phyloP scores from a whole-genome alignment of 192 early-diverging fungal genomes.

The Podila epicladia region DNA sequence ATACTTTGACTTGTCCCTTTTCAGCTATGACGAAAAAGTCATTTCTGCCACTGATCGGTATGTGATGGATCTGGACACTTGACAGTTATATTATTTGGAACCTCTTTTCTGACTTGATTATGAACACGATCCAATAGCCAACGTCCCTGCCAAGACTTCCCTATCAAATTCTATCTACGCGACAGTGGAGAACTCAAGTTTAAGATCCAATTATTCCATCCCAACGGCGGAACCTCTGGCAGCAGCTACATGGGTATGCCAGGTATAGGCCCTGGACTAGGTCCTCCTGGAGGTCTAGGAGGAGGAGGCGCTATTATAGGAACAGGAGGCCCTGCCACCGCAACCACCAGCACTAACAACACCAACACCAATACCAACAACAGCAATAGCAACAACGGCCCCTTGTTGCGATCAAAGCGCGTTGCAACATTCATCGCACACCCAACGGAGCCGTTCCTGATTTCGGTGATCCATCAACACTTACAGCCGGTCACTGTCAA shows the following conservation, averaged over 20 bases:
- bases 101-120: background rate
- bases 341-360: background rate
- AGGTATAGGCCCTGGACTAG: too few species aligned
- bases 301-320: background rate
- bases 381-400: slow-evolving; percentile 1
- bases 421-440: slow-evolving; percentile 72
- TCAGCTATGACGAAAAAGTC: slow-evolving; percentile 73
- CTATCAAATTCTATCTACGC: slow-evolving; percentile 73
- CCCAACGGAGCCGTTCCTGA: slow-evolving; percentile 75
- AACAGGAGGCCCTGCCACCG: background rate
- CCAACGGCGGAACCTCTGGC: background rate
- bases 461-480: slow-evolving; percentile 60
- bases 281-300: background rate
- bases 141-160: slow-evolving; percentile 60
- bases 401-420: slow-evolving; percentile 45
- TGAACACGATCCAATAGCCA: slow-evolving; percentile 46
- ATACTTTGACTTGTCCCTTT: slow-evolving; percentile 72
- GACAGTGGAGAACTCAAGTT: slow-evolving; percentile 66
- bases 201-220: slow-evolving; percentile 55
- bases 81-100: background rate
- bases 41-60: slow-evolving; percentile 73
- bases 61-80: background rate
- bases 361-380: background rate
- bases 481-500: slow-evolving; percentile 56
- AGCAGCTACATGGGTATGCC: background rate